Base-by-base conservation (phyloP, 2,329 filamentous ascomycete species). In the Gliomastix tumulicola region DNA sequence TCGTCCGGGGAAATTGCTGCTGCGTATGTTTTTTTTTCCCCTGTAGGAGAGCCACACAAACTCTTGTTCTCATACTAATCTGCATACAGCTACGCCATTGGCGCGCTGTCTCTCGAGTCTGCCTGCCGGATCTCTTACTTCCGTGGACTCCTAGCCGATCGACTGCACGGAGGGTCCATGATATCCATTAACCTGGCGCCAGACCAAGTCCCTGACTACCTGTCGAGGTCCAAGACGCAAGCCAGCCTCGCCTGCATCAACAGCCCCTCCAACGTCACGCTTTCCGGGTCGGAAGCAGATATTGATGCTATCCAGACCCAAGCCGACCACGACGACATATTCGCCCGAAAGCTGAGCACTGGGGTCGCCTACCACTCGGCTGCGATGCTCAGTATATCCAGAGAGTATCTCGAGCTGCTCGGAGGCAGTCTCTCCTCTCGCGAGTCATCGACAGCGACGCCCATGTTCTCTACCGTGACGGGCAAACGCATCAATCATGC, bases 1-100 rank as follows among this genome's bases (percentile, higher is more conserved):
- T 63, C 58, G 1, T 53, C 47, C 6, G 63, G 63, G 3, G 63
- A 66, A 39, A 61, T 65, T 17, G 57, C 56, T 0, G 62, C 62
- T 3, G 62, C 62, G 4, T 65, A 28, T 28, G 23, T 9, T n/a
- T n/a, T n/a, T n/a, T n/a, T n/a, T n/a, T n/a, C n/a, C n/a, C n/a
- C n/a, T n/a, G n/a, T n/a, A n/a, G n/a, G n/a, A n/a, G n/a, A n/a
- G n/a, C n/a, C n/a, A n/a, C n/a, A n/a, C n/a, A n/a, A n/a, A n/a
- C n/a, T n/a, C n/a, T n/a, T n/a, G n/a, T n/a, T n/a, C n/a, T n/a
- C n/a, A n/a, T n/a, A n/a, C n/a, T n/a, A n/a, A n/a, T n/a, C n/a
- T n/a, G n/a, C n/a, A n/a, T n/a, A n/a, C n/a, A n/a, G 9, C 23
- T 25, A 35, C 21, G 30, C 53, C 10, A 47, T 50, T 3, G 55